Conservation (phyloP, 345 rosid genomes). For the Erysimum cheiranthoides region DNA sequence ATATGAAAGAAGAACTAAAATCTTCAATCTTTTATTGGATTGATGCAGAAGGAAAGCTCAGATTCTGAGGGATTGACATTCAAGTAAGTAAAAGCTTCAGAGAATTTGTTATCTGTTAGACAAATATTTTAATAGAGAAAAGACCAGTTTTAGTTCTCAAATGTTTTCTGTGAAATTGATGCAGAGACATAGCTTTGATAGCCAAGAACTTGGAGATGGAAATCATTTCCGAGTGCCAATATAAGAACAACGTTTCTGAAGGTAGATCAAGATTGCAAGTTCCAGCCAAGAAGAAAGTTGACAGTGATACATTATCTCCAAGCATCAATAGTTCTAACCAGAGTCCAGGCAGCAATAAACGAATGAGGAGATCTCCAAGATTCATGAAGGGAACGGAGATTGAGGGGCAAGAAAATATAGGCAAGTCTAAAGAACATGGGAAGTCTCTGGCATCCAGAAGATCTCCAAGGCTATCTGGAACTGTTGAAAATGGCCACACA, state of each 20-base stretch:
- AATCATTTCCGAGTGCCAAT: slow-evolving; percentile 34
- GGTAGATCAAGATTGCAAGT: slow-evolving; percentile 13
- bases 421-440: slow-evolving; percentile 17
- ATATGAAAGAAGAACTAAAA: not conserved
- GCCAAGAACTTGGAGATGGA: slow-evolving; percentile 38
- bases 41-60: slow-evolving; percentile 44
- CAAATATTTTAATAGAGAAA: not conserved
- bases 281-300: slow-evolving; percentile 38
- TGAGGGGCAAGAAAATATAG: slow-evolving; percentile 28
- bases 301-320: slow-evolving; percentile 30
- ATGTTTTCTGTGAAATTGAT: slow-evolving; percentile 3
- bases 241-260: not conserved
- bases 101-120: slow-evolving; percentile 1
- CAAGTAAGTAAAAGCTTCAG: slow-evolving; percentile 47
- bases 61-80: slow-evolving; percentile 24
- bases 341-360: slow-evolving; percentile 19
- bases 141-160: not conserved
- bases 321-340: slow-evolving; percentile 11
- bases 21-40: not conserved
- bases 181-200: slow-evolving; percentile 38
- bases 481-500: slow-evolving; percentile 28
- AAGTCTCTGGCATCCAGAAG: slow-evolving; percentile 12
- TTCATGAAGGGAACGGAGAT: slow-evolving; percentile 38
- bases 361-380: slow-evolving; percentile 49
- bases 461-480: slow-evolving; percentile 41